Percentiles rank a stretch among this genome's conserved stretches.
These are phyloP conservation scores for Myxozyma mucilagina DNA, from an alignment of 805 yeast species.

Conservation along the genomic window DNA sequence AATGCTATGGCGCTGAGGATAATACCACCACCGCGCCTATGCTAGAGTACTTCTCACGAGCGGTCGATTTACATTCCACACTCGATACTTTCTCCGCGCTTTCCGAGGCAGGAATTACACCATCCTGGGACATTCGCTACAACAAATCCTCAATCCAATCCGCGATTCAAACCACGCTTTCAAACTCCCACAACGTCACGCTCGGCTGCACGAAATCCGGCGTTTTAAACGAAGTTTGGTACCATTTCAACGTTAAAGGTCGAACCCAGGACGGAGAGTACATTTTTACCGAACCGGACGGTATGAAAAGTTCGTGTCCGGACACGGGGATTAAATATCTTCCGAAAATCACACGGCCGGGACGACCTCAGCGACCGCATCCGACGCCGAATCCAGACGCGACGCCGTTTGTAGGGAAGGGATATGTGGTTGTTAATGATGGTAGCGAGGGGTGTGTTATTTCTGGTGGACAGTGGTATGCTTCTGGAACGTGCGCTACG, in stretches of 20 bases:
- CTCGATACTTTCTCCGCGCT: constrained; percentile 71
- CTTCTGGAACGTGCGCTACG: constrained; percentile 80
- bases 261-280: constrained; percentile 67
- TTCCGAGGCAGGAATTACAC: constrained; percentile 66
- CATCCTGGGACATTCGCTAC: constrained; percentile 59
- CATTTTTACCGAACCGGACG: constrained; percentile 54
- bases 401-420: constrained; percentile 41
- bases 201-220: constrained; percentile 57
- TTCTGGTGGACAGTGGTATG: constrained; percentile 82
- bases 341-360: constrained; percentile 56
- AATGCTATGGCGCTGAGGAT: constrained; percentile 55
- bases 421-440: constrained; percentile 52
- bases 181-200: constrained; percentile 55
- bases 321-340: constrained; percentile 63
- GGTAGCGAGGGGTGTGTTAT: constrained; percentile 71
- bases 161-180: constrained; percentile 35
- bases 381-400: constrained; percentile 38
- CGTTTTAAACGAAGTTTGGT: constrained; percentile 71
- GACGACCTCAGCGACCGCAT: constrained; percentile 32
- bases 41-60: constrained; percentile 66
- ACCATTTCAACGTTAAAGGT: constrained; percentile 74
- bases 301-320: constrained; percentile 63
- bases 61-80: constrained; percentile 56
- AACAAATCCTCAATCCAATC: constrained; percentile 46
- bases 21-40: constrained; percentile 47